Conservation (phyloP, 1,284 basidiomycete species). For the Cerrena zonata region DNA sequence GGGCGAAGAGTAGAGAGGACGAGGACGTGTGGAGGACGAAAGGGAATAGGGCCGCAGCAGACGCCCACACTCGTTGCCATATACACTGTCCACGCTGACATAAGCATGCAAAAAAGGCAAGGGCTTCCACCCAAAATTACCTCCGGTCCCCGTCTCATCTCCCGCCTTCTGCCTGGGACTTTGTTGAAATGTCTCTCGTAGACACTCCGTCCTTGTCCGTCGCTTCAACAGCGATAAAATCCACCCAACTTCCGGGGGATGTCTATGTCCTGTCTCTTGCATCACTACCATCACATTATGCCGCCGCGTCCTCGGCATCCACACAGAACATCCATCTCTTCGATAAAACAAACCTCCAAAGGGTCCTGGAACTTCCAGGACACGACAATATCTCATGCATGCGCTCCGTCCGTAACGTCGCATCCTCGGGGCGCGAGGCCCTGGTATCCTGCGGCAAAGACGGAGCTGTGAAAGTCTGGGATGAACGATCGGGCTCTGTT, state of each 20-base stretch:
- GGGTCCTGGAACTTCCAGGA: slow-evolving; percentile 43
- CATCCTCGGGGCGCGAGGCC: slow-evolving; percentile 26
- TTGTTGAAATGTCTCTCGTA: slow-evolving; percentile 26
- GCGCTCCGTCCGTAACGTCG: slow-evolving; percentile 32
- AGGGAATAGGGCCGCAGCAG: slow-evolving; percentile 10
- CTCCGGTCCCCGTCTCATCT: background rate
- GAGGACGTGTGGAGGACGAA: slow-evolving; percentile 19
- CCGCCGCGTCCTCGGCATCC: slow-evolving; percentile 52
- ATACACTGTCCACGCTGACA: slow-evolving; percentile 4
- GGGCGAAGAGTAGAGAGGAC: slow-evolving; percentile 14
- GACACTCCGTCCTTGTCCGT: slow-evolving; percentile 27
- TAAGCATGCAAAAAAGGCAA: background rate
- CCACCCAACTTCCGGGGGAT: slow-evolving; percentile 35
- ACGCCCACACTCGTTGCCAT: slow-evolving; percentile 4
- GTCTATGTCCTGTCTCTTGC: slow-evolving; percentile 57
- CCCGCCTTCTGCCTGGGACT: slow-evolving; percentile 1
- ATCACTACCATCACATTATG: slow-evolving; percentile 43
- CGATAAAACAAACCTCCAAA: slow-evolving; percentile 49
- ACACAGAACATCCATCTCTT: slow-evolving; percentile 57
- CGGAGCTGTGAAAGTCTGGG: slow-evolving; percentile 64
- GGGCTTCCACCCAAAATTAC: background rate
- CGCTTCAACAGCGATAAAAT: slow-evolving; percentile 28
- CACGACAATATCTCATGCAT: slow-evolving; percentile 52
- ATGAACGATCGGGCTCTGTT: slow-evolving; percentile 50
- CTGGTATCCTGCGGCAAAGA: slow-evolving; percentile 62